These are phyloP conservation scores for Colletotrichum liaoningense DNA, from an alignment of 2,329 filamentous ascomycete genomes.

Conservation along the genomic window DNA sequence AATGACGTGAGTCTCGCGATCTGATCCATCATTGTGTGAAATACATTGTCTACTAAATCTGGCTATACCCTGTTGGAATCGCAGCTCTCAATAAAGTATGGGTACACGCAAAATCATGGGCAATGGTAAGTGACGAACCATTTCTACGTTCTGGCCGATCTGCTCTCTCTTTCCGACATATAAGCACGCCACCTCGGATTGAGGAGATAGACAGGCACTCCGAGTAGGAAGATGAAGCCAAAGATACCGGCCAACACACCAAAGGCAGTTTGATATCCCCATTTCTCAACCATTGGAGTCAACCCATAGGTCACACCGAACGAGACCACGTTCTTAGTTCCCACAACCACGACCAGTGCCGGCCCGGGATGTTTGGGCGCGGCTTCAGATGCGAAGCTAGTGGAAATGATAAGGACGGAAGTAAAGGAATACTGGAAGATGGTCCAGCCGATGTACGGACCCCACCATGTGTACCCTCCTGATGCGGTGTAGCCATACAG, in stretches of 20 bases:
- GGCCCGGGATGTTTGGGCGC: constrained; percentile 48
- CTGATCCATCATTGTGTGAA: not conserved
- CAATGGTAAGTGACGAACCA: not conserved
- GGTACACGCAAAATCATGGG: not conserved
- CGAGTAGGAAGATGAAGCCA: constrained; percentile 38
- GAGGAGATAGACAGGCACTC: constrained; percentile 38
- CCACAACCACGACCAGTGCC: constrained; percentile 46
- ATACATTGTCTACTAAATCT: not conserved
- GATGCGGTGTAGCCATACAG: constrained; percentile 36
- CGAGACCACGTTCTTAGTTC: constrained; percentile 47
- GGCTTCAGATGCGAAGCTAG: constrained; percentile 47
- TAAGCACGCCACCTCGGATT: constrained; percentile 37
- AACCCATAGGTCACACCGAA: constrained; percentile 47
- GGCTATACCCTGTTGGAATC: not conserved
- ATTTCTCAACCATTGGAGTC: constrained; percentile 43
- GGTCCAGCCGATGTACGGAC: constrained; percentile 45
- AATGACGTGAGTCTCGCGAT: not conserved
- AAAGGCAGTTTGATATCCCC: constrained; percentile 37
- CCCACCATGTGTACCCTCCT: constrained; percentile 28
- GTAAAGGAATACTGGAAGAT: constrained; percentile 43
- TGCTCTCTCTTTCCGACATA: constrained; percentile 4
- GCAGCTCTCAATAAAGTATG: too few species aligned
- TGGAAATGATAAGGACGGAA: constrained; percentile 42
- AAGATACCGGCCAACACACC: constrained; percentile 37
- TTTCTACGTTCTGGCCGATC: not conserved